Percentiles rank a stretch among this genome's conserved stretches.
Evolutionary conservation across 129 eudicot genomes (phyloP).

Genomic region (Cynara cardunculus): DNA sequence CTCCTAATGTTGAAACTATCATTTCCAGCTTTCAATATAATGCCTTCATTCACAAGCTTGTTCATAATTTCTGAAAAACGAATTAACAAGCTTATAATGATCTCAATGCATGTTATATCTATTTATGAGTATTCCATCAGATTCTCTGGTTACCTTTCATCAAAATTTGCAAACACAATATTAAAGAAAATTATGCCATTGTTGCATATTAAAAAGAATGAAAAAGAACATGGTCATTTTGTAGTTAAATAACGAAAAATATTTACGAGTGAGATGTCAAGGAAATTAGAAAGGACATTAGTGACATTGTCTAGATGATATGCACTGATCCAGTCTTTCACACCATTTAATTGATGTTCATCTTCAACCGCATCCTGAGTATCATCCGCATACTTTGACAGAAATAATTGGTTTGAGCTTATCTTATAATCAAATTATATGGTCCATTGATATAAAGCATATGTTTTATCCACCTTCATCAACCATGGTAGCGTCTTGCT

Average conservation of each 20-base stretch:
- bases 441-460: too few species aligned
- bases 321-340: slow-evolving; percentile 77
- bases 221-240: neutral
- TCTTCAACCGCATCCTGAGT: slow-evolving; percentile 91
- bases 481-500: too few species aligned
- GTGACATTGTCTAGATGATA: slow-evolving; percentile 59
- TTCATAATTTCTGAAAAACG: slow-evolving; percentile 60
- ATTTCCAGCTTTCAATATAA: slow-evolving; percentile 47
- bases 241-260: neutral
- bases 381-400: slow-evolving; percentile 46
- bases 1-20: slow-evolving; percentile 46
- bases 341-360: slow-evolving; percentile 65
- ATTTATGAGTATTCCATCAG: slow-evolving; percentile 1
- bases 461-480: too few species aligned
- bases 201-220: slow-evolving; percentile 9
- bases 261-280: slow-evolving; percentile 76
- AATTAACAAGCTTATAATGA: neutral
- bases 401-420: neutral
- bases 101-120: neutral
- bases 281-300: slow-evolving; percentile 75
- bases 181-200: neutral
- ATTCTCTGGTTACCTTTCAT: slow-evolving; percentile 60
- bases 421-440: neutral
- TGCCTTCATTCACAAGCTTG: slow-evolving; percentile 71
- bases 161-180: slow-evolving; percentile 47